Evolutionary conservation across 2,329 filamentous ascomycete genomes (phyloP).

Genomic region (Verticillium longisporum): DNA sequence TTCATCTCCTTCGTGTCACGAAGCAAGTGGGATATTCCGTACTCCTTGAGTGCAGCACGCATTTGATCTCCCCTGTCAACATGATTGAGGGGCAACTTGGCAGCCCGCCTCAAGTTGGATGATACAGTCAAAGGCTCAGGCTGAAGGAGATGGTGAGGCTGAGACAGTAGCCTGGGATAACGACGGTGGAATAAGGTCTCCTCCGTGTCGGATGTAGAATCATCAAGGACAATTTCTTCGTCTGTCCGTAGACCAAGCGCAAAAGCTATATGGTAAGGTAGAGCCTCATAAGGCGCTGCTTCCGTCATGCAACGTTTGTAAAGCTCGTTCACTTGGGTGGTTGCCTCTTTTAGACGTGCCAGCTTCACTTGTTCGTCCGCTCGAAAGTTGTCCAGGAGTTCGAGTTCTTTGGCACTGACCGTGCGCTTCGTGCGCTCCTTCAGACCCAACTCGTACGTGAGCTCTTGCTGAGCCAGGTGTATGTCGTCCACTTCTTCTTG

Average conservation of each 20-base stretch:
- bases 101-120: constrained; percentile 30
- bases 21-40: constrained; percentile 37
- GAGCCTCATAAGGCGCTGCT: constrained; percentile 34
- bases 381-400: constrained; percentile 37
- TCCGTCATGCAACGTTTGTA: constrained; percentile 31
- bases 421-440: constrained; percentile 19
- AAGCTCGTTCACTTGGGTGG: constrained; percentile 25
- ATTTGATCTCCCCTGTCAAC: constrained; percentile 25
- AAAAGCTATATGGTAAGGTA: constrained; percentile 29
- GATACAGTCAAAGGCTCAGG: constrained; percentile 30
- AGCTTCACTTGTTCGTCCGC: constrained; percentile 24
- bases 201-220: constrained; percentile 15
- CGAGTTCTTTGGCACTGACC: constrained; percentile 29
- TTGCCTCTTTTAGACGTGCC: constrained; percentile 24
- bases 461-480: constrained; percentile 27
- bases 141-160: constrained; percentile 37
- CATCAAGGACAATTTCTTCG: constrained; percentile 35
- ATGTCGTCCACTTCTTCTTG: constrained; percentile 41
- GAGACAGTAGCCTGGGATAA: constrained; percentile 41
- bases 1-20: constrained; percentile 25
- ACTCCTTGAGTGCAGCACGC: constrained; percentile 38
- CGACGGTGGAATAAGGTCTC: constrained; percentile 27
- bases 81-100: constrained; percentile 26
- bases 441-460: constrained; percentile 27
- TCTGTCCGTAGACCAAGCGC: constrained; percentile 28